Evolutionary conservation across 225 moss, liverwort and hornwort species (phyloP).

Genomic region (Pseudoscleropodium purum): DNA sequence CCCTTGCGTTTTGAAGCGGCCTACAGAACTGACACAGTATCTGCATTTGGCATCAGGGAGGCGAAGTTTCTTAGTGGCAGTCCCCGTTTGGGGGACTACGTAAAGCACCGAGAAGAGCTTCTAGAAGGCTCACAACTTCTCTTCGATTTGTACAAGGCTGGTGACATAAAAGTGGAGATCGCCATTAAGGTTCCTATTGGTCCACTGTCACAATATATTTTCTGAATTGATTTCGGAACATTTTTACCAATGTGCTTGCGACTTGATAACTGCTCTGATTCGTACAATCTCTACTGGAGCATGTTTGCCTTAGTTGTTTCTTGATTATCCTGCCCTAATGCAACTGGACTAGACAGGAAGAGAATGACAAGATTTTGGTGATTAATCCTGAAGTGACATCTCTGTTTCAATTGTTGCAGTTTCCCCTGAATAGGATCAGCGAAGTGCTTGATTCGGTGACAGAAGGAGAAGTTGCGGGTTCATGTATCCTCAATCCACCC

Average conservation of each 20-base stretch:
- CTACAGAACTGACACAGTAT: background rate
- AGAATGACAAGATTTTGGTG: background rate
- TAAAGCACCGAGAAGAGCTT: constrained; percentile 15
- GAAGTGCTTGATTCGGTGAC: constrained; percentile 17
- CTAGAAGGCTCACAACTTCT: constrained; percentile 24
- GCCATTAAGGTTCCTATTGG: constrained; percentile 3
- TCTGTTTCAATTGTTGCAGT: constrained; percentile 13
- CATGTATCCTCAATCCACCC: constrained; percentile 44
- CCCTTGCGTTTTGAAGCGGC: background rate
- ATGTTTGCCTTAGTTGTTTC: background rate
- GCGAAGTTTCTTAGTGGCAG: constrained; percentile 8
- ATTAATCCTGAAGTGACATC: background rate
- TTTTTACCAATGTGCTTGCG: background rate
- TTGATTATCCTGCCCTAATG: background rate
- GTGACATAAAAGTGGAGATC: constrained; percentile 1
- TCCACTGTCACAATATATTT: background rate
- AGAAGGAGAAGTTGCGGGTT: constrained; percentile 5
- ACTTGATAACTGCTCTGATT: background rate
- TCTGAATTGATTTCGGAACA: background rate
- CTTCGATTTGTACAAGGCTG: constrained; percentile 14
- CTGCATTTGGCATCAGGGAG: background rate
- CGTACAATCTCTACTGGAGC: background rate
- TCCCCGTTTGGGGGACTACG: constrained; percentile 23
- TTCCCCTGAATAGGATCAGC: constrained; percentile 24
- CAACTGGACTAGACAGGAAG: background rate